Evolutionary conservation across 169 alveolate genomes (phyloP), one percentile per base, ranked within the genome.

Genomic region (Plasmodium blacklocki): DNA sequence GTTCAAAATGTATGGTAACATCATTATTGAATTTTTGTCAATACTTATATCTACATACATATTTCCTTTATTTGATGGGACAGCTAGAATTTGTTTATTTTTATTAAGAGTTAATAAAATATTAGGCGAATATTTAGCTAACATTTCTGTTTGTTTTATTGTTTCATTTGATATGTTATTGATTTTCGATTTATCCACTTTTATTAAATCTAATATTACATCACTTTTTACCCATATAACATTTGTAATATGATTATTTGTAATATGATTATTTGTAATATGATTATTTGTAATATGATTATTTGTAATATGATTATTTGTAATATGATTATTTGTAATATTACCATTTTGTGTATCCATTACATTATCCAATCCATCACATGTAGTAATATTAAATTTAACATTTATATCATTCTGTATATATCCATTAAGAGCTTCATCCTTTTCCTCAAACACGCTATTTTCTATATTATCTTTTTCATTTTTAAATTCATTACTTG

Each of bases 21-120:
- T 86, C 18, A 86, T 86, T 39, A 86, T 86, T 50, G 92, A 86
- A 67, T 86, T 70, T 67, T 86, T 86, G 47, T 86, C 92, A 60
- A 86, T 72, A 43, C 78, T 72, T 43, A 86, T 86, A 49, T 86
- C 92, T 14, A 86, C 92, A 49, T 71, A 86, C 26, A 86, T 21
- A 39, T 71, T 86, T 86, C 92, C 92, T 49, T 86, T 86, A 15
- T 54, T 86, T 21, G 92, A 59, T 9, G 92, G 92, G 9, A 86
- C 62, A 7, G 87, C 92, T 26, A 72, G 15, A 60, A 86, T 86
- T 72, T 86, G 92, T 63, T 86, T 70, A 86, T 86, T 70, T 73
- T 54, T 86, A 71, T 86, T 86, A 23, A 86, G 49, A 14, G 92
- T 86, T 62, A 86, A 54, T 64, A 86, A 73, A 60, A 86, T 49